Base-by-base conservation (phyloP, 495 filamentous ascomycete species). In the Xylaria curta region DNA sequence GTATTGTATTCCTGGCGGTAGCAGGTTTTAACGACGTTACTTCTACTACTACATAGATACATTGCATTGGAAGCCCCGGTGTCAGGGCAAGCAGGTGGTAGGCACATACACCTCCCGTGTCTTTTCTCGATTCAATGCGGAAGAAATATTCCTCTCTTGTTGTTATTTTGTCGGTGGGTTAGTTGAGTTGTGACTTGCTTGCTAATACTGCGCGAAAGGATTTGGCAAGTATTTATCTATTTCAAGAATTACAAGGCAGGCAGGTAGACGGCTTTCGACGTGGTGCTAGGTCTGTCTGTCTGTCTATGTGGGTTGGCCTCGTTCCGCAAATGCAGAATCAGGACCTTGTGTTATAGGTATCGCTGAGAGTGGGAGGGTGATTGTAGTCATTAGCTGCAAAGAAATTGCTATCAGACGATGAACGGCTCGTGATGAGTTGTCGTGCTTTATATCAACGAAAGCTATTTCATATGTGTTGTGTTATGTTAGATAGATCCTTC, bases 11-110 rank as follows among this genome's bases (percentile, higher is more conserved):
- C 26, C 13, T 26, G 24, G 63, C 17, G 28, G 44, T 64, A 49
- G 15, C 42, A 38, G 40, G 24, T 66, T 31, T 66, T 51, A 53
- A 53, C 46, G 60, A 63, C 60, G 60, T 15, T 15, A 7, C 26
- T 56, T 31, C 1, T 31, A 31, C 31, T 46, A 63, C 19, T 13
- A 49, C 40, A 66, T 49, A 66, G 26, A 54, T 58, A 56, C 15
- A 42, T 53, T 47, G 64, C 64, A 67, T 67, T 68, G 36, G 51
- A n/a, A 44, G 66, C 66, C 36, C 49, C 17, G 46, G 66, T 59
- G 31, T 60, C 38, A 33, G 58, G 58, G n/a, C 19, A 60, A 38
- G 58, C 4, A 2, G 58, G 33, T 60, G 33, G 33, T 60, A 38
- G 33, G 58, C 31, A 38, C 15, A 38, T 19, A 36, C 33, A 13